Conservation (phyloP, 192 early-diverging fungal species). For the Coemansia sp. region DNA sequence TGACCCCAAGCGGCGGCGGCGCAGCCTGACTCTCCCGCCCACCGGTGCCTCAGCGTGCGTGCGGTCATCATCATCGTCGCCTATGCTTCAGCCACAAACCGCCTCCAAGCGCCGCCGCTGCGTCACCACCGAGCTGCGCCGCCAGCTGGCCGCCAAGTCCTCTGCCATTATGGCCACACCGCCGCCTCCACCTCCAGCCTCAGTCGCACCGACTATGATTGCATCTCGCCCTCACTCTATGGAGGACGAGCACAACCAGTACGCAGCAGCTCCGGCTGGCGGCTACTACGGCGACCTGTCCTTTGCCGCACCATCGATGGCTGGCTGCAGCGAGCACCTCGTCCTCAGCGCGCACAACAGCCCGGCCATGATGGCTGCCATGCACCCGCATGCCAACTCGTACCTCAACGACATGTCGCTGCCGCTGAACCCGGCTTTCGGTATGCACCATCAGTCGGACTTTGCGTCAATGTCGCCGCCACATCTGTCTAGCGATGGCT, state of each 20-base stretch:
- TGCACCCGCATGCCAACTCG: slow-evolving; percentile 16
- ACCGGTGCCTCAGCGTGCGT: neutral
- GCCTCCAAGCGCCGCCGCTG: slow-evolving; percentile 51
- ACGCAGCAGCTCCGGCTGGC: slow-evolving; percentile 1
- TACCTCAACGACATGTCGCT: slow-evolving; percentile 40
- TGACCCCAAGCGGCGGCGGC: slow-evolving; percentile 34
- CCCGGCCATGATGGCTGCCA: slow-evolving; percentile 11
- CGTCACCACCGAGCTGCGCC: slow-evolving; percentile 50
- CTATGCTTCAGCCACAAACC: slow-evolving; percentile 25
- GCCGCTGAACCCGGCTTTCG: slow-evolving; percentile 34
- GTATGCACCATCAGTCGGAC: slow-evolving; percentile 13
- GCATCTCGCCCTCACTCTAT: slow-evolving; percentile 21
- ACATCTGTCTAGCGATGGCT: neutral
- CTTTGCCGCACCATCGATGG: slow-evolving; percentile 5
- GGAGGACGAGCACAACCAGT: slow-evolving; percentile 4
- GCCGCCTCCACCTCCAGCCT: slow-evolving; percentile 6
- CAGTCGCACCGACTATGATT: slow-evolving; percentile 2
- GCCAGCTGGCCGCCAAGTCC: slow-evolving; percentile 47
- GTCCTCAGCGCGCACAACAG: slow-evolving; percentile 3
- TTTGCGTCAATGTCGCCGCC: slow-evolving; percentile 16
- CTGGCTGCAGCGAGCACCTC: slow-evolving; percentile 5
- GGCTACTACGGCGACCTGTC: slow-evolving; percentile 31
- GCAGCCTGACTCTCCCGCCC: slow-evolving; percentile 44
- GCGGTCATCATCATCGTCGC: slow-evolving; percentile 44
- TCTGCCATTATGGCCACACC: slow-evolving; percentile 25